A percentile compares a stretch with the other conserved stretches of the same genome.
Evolutionary conservation across 768 basidiomycete genomes (phyloP).

Genomic region (Boletus subcaerulescens): DNA sequence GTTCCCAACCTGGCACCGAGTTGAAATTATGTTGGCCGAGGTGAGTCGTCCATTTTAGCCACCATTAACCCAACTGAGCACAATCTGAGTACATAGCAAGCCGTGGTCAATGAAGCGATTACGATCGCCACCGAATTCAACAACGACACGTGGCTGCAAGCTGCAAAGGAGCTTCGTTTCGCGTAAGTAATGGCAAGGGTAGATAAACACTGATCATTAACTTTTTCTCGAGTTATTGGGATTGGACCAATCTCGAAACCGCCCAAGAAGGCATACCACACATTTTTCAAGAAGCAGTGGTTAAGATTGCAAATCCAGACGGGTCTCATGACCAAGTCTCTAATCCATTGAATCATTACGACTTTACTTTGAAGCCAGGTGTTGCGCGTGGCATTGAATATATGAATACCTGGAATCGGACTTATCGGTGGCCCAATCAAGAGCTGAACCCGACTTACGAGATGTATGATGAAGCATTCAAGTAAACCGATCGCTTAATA

Average conservation of each 20-base stretch:
- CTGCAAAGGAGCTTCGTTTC: conserved; percentile 12
- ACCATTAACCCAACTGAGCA: not conserved
- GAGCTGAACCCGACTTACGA: not conserved
- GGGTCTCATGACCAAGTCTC: not conserved
- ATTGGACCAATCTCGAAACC: conserved; percentile 6
- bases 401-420: conserved; percentile 6
- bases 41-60: not conserved
- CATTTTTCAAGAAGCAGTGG: not conserved
- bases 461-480: conserved; percentile 3
- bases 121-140: conserved; percentile 6
- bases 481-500: not conserved
- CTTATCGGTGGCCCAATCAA: conserved; percentile 13
- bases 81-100: conserved; percentile 6
- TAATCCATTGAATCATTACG: conserved; percentile 10
- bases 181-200: conserved; percentile 6
- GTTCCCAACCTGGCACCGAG: conserved; percentile 19
- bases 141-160: conserved; percentile 6
- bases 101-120: conserved; percentile 11
- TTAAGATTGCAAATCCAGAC: not conserved
- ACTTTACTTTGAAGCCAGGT: not conserved
- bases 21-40: conserved; percentile 6
- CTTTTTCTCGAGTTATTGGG: conserved; percentile 9
- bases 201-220: not conserved
- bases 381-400: not conserved
- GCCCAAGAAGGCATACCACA: not conserved